Base-by-base conservation (phyloP, 2,329 filamentous ascomycete species). In the Fonsecaea pugnacius region DNA sequence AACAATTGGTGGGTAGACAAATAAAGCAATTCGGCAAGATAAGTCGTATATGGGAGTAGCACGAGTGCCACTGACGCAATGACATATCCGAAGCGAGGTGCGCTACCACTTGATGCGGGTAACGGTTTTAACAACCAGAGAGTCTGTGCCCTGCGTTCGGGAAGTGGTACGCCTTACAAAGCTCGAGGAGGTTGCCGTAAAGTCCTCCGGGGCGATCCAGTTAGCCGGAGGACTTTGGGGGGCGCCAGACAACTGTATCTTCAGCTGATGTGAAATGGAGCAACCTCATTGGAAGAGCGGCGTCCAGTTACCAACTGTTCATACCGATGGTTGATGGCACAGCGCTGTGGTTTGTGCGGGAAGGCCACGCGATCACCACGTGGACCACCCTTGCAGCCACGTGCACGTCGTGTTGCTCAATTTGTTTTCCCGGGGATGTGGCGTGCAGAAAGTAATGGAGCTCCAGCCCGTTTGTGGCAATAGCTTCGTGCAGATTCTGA, bases 361-460 rank as follows among this genome's bases (percentile, higher is more conserved):
- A 43, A 43, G 18, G 43, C 43, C 43, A 48, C 43, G 43, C 21
- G 18, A 48, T 48, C 43, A 48, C 18, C 43, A 48, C 18, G 43
- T 48, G 43, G 43, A 24, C 43, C 43, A 10, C 43, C 43, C 43
- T 24, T 48, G 43, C 43, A 24, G 18, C 43, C 43, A 48, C 43
- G 43, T 48, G 43, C 10, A 48, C 24, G 43, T 27, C 43, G 43
- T 48, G 21, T 27, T 14, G 43, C 43, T 27, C 43, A 24, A 48
- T 4, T 24, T 24, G 43, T 27, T 4, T 27, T 24, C 9, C 24
- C 16, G 18, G 43, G 43, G 21, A 16, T 24, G 18, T 24, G 10
- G 7, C 27, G 21, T 48, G 43, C 10, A 48, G 21, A 48, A 12
- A 24, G 12, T 9, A 24, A 48, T 10, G 43, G 43, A 27, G 18